Conservation (phyloP, 2,329 filamentous ascomycete species). For the Penicillium sp. region DNA sequence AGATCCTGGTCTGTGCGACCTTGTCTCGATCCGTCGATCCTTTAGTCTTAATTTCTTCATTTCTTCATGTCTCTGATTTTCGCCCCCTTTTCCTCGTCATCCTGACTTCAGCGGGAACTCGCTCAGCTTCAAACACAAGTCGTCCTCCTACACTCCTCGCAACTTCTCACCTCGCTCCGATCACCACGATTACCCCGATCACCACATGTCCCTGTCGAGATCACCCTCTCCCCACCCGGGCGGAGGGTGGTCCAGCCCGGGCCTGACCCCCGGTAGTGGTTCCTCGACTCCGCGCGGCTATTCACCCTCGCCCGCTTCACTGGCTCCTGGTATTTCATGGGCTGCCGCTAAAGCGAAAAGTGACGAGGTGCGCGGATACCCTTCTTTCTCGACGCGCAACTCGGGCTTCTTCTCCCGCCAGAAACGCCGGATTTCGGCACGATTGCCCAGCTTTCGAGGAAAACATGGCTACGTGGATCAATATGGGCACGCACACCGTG, state of each 20-base stretch:
- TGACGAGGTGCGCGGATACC: constrained; percentile 66
- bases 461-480: constrained; percentile 56
- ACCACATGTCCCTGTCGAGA: constrained; percentile 74
- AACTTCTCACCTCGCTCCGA: not conserved
- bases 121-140: not conserved
- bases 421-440: constrained; percentile 73
- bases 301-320: constrained; percentile 22
- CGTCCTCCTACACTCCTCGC: not conserved
- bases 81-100: not conserved
- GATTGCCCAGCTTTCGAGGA: constrained; percentile 66
- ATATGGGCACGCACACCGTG: constrained; percentile 52
- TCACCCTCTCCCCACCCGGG: constrained; percentile 79
- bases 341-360: constrained; percentile 74
- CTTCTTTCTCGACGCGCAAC: constrained; percentile 73
- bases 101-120: not conserved
- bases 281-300: constrained; percentile 58
- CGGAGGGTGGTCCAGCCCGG: constrained; percentile 84
- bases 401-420: constrained; percentile 84
- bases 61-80: not conserved
- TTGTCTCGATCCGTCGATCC: not conserved
- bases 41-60: not conserved
- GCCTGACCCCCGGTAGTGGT: constrained; percentile 67
- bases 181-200: constrained; percentile 45
- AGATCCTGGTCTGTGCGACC: not conserved
- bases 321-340: constrained; percentile 60